Base-by-base conservation (phyloP, 2,329 filamentous ascomycete genomes). In the Aspergillus texensis region DNA sequence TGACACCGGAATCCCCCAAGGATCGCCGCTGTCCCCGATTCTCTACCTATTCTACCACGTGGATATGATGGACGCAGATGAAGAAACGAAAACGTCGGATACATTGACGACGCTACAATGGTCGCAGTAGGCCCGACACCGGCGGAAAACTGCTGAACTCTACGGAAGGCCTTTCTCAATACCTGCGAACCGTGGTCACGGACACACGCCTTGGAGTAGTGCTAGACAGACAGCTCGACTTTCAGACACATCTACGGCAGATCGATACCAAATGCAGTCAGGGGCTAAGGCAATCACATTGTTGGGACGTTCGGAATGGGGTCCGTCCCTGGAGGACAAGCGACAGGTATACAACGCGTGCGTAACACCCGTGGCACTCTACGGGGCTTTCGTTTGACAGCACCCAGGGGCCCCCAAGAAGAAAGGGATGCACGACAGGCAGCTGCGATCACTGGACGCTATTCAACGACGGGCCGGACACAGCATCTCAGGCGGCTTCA, bases 21-120 rank as follows among this genome's bases (percentile, higher is more conserved):
- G 65, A 2, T 66, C 69, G 3, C 67, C 61, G 4, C 53, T 74
- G 21, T 74, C 67, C 8, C 70, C 63, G 39, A 71, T 73, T 26
- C 69, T 74, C 19, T 73, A 69, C 57, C 62, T 74, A 0, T 70
- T 74, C 67, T 74, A 71, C 53, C 73, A 71, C 46, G 63, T 67
- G 3, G 68, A 72, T 26, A 28, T 54, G 24, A 56, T 62, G 6
- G 50, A 34, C 3, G 12, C 36, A 6, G 14, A 41, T 9, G 16
- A 16, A 41, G 14, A 19, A 41, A 41, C 36, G 3, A 41, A 16
- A 24, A 24, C 4, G 26, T 39, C 6, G 19, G n/a, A 4, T 28
- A 39, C 16, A 52, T n/a, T 28, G 21, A 48, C 43, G 28, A 50
- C 6, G 52, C 28, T 11, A 50, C 57, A 2, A 34, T 50, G 10